Percentiles rank a stretch among this genome's conserved stretches.
Conservation (phyloP, 192 early-diverging fungal species). For the Physocladia obscura region DNA sequence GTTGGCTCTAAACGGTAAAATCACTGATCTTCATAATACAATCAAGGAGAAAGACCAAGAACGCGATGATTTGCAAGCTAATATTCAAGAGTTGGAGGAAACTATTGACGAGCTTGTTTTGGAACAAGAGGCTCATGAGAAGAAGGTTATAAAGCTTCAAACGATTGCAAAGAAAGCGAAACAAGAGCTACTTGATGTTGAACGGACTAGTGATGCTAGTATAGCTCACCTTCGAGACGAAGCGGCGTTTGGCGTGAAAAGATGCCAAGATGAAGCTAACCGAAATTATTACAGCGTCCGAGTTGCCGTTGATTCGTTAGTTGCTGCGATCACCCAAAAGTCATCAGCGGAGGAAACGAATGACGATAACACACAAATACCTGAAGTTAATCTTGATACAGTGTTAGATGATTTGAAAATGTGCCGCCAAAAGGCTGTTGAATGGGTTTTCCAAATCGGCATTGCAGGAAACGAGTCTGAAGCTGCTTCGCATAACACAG, state of each 20-base stretch:
- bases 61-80: constrained; percentile 13
- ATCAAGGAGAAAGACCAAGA: constrained; percentile 20
- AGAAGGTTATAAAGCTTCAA: constrained; percentile 26
- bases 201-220: constrained; percentile 26
- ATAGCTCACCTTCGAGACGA: constrained; percentile 23
- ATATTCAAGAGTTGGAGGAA: constrained; percentile 21
- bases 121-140: constrained; percentile 20
- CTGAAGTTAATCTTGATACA: constrained; percentile 1
- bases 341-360: background rate
- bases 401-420: constrained; percentile 16
- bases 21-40: background rate
- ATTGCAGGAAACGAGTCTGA: constrained; percentile 6
- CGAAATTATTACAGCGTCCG: constrained; percentile 9
- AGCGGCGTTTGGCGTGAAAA: constrained; percentile 15
- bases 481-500: background rate
- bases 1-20: background rate
- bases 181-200: constrained; percentile 15
- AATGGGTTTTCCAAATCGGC: constrained; percentile 11
- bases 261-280: constrained; percentile 21
- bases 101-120: constrained; percentile 29
- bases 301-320: background rate
- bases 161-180: constrained; percentile 19
- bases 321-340: constrained; percentile 8
- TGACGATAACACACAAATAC: background rate
- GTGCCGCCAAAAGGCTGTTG: constrained; percentile 6